Base-by-base conservation (phyloP, 139 green algal genomes). In the Chlorella sp. region DNA sequence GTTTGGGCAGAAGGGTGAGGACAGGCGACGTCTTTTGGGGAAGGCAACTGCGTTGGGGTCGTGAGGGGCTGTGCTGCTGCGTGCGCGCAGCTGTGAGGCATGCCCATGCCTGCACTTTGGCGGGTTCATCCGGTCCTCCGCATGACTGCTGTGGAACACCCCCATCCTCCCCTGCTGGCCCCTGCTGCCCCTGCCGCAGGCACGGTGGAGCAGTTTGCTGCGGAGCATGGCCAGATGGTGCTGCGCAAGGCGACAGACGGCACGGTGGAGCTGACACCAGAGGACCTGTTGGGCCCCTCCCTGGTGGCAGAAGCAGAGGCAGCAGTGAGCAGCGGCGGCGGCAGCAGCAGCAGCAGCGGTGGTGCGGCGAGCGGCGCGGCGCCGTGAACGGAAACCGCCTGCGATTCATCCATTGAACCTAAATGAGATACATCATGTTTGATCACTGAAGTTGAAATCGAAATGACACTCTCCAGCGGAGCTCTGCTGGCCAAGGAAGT, bases 201-300 rank as follows among this genome's bases (percentile, higher is more conserved):
- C 30, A 86, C 79, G 30, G 67, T 89, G 6, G 84, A 87, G 78
- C 65, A 85, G n/a, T 87, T 91, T 83, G 73, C 81, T 9, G 67
- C 68, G 7, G 81, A 81, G 16, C 22, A 62, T 8, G 70, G 76
- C 14, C 5, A 56, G 26, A 62, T 41, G 0, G 77, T 78, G 11
- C 22, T 85, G 43, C 65, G n/a, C 3, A 80, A 54, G 40, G 34
- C 69, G 5, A 72, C 65, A 32, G 89, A 90, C 38, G 83, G 85
- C 36, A 91, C 84, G 0, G 58, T 88, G 20, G 77, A 90, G 72
- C 44, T 92, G 20, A 91, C 74, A 3, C 77, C 85, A n/a, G 80
- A 91, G 56, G 87, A 92, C 6, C 36, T 91, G 36, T 34, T 85
- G 81, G 89, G 88, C 46, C 38, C 46, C 0, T 48, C 43, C 1